These are phyloP conservation scores for Fusarium albidum DNA, from an alignment of 2,329 filamentous ascomycete species.

Conservation along the genomic window DNA sequence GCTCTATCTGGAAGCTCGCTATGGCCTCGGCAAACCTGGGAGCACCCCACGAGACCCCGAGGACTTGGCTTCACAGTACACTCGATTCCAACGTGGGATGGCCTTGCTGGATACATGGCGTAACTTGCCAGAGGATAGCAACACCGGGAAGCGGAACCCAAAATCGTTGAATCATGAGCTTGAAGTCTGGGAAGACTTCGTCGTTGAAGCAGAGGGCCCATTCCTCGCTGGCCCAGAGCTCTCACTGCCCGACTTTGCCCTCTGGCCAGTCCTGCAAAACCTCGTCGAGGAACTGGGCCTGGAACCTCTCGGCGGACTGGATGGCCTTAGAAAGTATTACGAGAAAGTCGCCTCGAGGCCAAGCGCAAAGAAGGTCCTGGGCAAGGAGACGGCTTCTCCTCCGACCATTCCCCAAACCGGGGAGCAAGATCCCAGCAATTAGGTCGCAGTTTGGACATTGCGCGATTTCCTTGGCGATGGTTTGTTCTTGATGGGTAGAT, in stretches of 20 bases:
- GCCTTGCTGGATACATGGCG: conserved; percentile 50
- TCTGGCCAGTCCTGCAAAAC: conserved; percentile 64
- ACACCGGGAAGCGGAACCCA: conserved; percentile 14
- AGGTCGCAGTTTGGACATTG: neutral
- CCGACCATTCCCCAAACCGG: neutral
- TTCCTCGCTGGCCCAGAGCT: conserved; percentile 56
- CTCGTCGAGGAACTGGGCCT: conserved; percentile 48
- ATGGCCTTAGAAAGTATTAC: conserved; percentile 50
- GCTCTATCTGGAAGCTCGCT: conserved; percentile 66
- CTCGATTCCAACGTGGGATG: conserved; percentile 52
- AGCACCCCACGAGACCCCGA: conserved; percentile 34
- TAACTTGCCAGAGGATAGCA: conserved; percentile 9
- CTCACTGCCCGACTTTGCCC: conserved; percentile 62
- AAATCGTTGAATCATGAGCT: conserved; percentile 46
- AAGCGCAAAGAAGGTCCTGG: conserved; percentile 35
- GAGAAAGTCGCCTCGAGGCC: conserved; percentile 36
- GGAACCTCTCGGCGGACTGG: conserved; percentile 42
- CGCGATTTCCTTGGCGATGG: neutral
- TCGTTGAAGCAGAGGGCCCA: conserved; percentile 40
- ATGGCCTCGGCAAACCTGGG: conserved; percentile 47
- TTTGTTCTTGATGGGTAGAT: neutral
- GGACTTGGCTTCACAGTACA: conserved; percentile 49
- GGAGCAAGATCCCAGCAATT: neutral
- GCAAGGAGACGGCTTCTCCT: conserved; percentile 6
- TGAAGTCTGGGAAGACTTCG: conserved; percentile 51